Evolutionary conservation across 2,329 filamentous ascomycete species (phyloP), one percentile per base, ranked within the genome.

Genomic region (Metarhizium sp.): DNA sequence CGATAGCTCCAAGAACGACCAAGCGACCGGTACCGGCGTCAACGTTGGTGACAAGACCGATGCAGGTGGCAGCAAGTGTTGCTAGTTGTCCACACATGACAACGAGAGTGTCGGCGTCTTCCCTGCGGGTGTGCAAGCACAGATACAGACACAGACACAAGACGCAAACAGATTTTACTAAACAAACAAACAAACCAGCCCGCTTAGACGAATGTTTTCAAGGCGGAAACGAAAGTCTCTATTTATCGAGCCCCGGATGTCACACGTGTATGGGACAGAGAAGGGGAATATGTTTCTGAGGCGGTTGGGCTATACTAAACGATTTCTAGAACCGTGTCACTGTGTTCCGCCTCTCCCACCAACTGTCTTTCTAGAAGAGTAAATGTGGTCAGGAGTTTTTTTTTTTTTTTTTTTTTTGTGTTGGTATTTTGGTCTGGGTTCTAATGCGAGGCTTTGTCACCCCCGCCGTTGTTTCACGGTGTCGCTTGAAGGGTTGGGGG

Each of bases 1-100:
- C 74, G 92, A 97, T 72, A 95, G 86, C 60, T 84, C 86, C 62
- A 90, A 92, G 78, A 83, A 83, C 60, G 88, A 94, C 63, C 80
- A 84, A 65, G 73, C 78, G 40, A 68, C 75, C 48, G 70, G 71
- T 52, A 72, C 77, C 38, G 84, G 84, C 49, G 85, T 92, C 64
- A 88, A 85, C 68, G 87, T 92, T 64, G 80, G 81, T 62, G 80
- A 83, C 64, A 80, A 80, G 62, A 79, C 78, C 60, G 77, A 77
- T 51, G 77, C 77, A 58, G 73, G 75, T 54, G 78, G 80, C 54
- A 78, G 84, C 67, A 90, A 90, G 74, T 95, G 90, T 78, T 95
- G 90, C 70, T 95, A 84, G 45, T 25, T 16, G 45, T 6, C 45
- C 13, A 8, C 7, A 75, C 51, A 52, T n/a, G 32, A 58, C 38